Evolutionary conservation across 2,329 filamentous ascomycete species (phyloP), one percentile per base, ranked within the genome.

Genomic region (Nemania sp.): DNA sequence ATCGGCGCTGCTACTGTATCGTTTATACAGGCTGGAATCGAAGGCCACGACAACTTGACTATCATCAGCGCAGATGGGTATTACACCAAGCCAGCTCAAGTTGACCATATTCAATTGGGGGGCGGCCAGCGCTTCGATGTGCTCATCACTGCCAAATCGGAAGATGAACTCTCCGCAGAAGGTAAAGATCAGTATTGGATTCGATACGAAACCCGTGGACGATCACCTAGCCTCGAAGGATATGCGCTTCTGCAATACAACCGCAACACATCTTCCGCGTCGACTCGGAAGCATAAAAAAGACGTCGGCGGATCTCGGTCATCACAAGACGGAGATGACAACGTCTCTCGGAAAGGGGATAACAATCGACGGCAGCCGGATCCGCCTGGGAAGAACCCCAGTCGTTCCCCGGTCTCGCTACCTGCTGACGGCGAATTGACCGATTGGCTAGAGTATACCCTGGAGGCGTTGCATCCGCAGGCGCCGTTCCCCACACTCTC

Each of bases 71-170:
- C 83, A 0, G 87, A 90, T 62, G 81, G 80, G 13, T 74, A 76
- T 15, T 86, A 85, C 69, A 85, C 82, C 3, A 76, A 80, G 66
- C 80, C 81, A 0, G 74, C 77, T 17, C 65, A 67, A 0, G 79
- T 79, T 1, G 73, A 78, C 20, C 79, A 81, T 63, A 75, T 89
- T 54, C 85, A 88, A 66, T 67, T 88, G 5, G 80, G 78, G 7
- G 74, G 78, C 5, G 87, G 87, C 0, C 86, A 89, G 67, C 81
- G 86, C n/a, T 88, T 83, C 69, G 84, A 84, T 62, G 75, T 80
- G 0, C 74, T 88, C 1, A 74, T 89, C 34, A 77, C 74, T 12
- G 78, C 85, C 1, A 88, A 87, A 66, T 76, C 76, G 0, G 66
- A 64, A 43, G 73, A 74, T 0, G 78, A 86, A 63, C 71, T 86